Evolutionary conservation across 805 yeast genomes (phyloP), one percentile per base, ranked within the genome.

Genomic region (Candida boidinii): DNA sequence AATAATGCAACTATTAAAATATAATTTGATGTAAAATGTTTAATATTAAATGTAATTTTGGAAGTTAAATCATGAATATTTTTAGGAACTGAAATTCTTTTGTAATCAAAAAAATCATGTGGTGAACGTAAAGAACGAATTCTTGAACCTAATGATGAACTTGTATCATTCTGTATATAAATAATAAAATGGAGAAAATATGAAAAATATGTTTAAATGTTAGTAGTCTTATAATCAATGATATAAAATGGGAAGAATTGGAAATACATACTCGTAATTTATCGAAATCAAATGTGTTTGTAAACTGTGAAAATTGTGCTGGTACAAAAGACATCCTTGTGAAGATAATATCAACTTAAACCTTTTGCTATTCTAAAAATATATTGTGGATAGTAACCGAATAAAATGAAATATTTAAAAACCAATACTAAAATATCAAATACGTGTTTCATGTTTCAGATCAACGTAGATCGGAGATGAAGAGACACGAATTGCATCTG

Each of bases 31-130:
- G 80, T 71, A 62, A 81, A 92, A 61, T 90, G 81, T 26, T 80
- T 73, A 57, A 92, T 62, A 59, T 92, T 92, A 70, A 72, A 92
- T 28, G 78, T 61, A 33, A 90, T 76, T 55, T 97, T 74, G 43
- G 81, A 70, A 59, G 90, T 97, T 25, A 78, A 62, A 38, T 92
- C 97, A 30, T 79, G 74, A 48, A 84, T 72, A 53, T 83, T 84
- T 35, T 67, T 70, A 11, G 98, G 98, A 53, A 82, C 83, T 34
- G 90, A 77, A 41, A 88, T 55, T 57, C 95, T 77, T 53, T 80
- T 79, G 54, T 79, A 53, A 55, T 92, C 96, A 51, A 90, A 86
- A 54, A 92, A 92, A 54, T 92, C 98, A 54, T 78, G 84, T 13
- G 88, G 83, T 20, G 94, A 79, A 48, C 80, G 79, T 45, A 92